phyloP scores from a whole-genome alignment of 306 rosid genomes.

The Citrullus mucosospermus region DNA sequence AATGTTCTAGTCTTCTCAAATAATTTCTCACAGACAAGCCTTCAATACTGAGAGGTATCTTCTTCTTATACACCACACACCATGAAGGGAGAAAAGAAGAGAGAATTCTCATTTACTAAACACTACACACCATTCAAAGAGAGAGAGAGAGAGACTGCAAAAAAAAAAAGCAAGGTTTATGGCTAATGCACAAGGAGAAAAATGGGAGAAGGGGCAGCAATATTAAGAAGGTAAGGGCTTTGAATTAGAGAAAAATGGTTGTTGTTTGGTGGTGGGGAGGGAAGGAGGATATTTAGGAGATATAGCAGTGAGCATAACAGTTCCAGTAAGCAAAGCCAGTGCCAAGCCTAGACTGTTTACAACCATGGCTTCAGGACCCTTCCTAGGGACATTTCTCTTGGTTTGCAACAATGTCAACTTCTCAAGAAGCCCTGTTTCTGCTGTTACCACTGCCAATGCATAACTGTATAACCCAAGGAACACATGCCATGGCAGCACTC shows the following conservation, averaged over 20 bases:
- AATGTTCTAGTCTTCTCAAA: background rate
- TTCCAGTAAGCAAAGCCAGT: constrained; percentile 53
- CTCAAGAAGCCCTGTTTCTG: constrained; percentile 82
- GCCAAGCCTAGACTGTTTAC: constrained; percentile 57
- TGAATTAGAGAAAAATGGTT: constrained; percentile 33
- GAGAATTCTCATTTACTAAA: background rate
- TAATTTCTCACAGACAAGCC: background rate
- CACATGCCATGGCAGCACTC: constrained; percentile 78
- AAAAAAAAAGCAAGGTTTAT: background rate
- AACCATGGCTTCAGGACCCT: constrained; percentile 42
- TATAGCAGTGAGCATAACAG: constrained; percentile 57
- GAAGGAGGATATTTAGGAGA: constrained; percentile 43
- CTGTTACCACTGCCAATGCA: constrained; percentile 70
- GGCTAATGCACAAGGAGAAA: background rate
- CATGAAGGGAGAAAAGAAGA: background rate
- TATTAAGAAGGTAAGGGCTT: constrained; percentile 23
- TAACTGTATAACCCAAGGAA: constrained; percentile 72
- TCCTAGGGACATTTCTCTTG: constrained; percentile 37
- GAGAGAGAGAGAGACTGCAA: background rate
- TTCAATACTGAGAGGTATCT: background rate
- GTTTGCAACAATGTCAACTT: constrained; percentile 71
- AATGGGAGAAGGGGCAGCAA: background rate
- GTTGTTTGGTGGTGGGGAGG: constrained; percentile 20
- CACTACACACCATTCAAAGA: background rate
- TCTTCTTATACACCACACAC: background rate